Evolutionary conservation across 768 basidiomycete genomes (phyloP).

Genomic region (Russula sp.): DNA sequence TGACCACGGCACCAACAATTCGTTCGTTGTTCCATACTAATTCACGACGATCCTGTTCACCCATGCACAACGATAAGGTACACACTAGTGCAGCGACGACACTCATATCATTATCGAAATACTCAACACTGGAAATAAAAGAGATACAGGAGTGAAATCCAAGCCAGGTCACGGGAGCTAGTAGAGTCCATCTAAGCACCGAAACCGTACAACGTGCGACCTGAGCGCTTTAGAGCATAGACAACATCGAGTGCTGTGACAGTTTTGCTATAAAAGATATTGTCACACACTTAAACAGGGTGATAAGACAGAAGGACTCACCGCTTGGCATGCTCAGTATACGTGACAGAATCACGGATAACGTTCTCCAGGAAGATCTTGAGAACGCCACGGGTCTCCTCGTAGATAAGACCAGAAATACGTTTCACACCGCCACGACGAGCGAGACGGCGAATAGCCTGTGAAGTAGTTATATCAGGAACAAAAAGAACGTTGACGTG

Average conservation of each 20-base stretch:
- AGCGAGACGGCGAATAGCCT: conserved; percentile 93
- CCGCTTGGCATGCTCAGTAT: conserved; percentile 72
- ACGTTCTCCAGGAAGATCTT: conserved; percentile 92
- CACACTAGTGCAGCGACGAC: neutral
- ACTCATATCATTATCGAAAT: conserved; percentile 19
- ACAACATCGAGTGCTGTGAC: conserved; percentile 52
- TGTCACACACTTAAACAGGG: conserved; percentile 27
- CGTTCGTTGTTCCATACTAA: neutral
- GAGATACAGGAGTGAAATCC: conserved; percentile 5
- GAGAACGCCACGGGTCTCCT: conserved; percentile 92
- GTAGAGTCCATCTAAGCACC: conserved; percentile 37
- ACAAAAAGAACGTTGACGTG: conserved; percentile 18
- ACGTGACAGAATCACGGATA: conserved; percentile 66
- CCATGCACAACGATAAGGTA: neutral
- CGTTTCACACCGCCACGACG: conserved; percentile 98
- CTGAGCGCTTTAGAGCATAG: conserved; percentile 49
- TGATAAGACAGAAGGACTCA: neutral
- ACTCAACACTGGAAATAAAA: conserved; percentile 15
- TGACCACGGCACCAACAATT: conserved; percentile 12
- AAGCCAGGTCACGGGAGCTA: neutral
- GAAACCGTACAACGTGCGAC: conserved; percentile 58
- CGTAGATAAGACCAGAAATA: conserved; percentile 92
- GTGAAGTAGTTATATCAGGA: conserved; percentile 34
- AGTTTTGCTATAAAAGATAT: conserved; percentile 53
- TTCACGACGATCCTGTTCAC: neutral